Evolutionary conservation across 2,329 filamentous ascomycete genomes (phyloP).

Genomic region (Botrytis byssoidea): DNA sequence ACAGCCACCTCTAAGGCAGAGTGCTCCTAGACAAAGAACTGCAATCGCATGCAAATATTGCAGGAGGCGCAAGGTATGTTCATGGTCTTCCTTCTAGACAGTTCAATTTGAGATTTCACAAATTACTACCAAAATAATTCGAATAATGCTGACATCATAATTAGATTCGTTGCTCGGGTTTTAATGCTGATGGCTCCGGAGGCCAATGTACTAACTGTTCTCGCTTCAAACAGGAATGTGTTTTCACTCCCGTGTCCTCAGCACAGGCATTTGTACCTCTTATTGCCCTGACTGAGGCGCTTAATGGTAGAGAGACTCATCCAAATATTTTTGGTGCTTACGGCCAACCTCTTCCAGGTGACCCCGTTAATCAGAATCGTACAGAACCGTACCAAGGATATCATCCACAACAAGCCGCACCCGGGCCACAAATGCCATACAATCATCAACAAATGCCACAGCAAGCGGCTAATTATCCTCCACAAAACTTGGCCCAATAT

Average conservation of each 20-base stretch:
- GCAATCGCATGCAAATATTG: constrained; percentile 62
- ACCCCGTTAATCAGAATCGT: constrained; percentile 29
- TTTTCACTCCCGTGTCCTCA: constrained; percentile 73
- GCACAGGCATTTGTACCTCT: constrained; percentile 74
- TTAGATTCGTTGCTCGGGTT: constrained; percentile 74
- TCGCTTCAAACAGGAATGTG: constrained; percentile 72
- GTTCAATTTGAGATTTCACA: background rate
- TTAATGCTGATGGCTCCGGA: constrained; percentile 64
- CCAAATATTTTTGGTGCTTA: constrained; percentile 43
- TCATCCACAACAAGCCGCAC: background rate
- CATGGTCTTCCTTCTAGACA: background rate
- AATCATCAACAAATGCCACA: background rate
- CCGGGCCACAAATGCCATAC: background rate
- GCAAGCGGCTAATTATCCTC: background rate
- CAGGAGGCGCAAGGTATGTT: constrained; percentile 54
- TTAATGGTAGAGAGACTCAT: constrained; percentile 44
- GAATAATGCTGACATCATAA: constrained; percentile 24
- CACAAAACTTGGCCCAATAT: background rate
- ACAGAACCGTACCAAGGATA: constrained; percentile 14
- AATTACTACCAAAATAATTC: background rate
- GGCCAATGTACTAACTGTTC: constrained; percentile 72
- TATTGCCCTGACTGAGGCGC: constrained; percentile 59
- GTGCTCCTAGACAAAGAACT: constrained; percentile 58
- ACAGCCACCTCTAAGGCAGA: constrained; percentile 40
- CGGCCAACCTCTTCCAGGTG: constrained; percentile 40